Base-by-base conservation (phyloP, 73 alveolate species). In the Paramecium primaurelia region DNA sequence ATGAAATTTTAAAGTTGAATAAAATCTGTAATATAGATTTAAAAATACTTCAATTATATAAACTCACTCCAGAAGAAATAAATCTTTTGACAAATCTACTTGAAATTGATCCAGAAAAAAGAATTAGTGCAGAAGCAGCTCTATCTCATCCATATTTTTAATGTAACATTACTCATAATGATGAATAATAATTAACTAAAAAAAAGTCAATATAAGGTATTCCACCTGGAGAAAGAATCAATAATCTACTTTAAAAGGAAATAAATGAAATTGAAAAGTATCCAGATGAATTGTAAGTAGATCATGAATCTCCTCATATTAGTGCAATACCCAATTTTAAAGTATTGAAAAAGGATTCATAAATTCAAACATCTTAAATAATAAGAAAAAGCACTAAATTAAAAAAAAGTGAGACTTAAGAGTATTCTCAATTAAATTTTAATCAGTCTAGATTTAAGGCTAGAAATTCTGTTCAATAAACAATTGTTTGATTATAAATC, bases 101-200 rank as follows among this genome's bases (percentile, higher is more conserved):
- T 5, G 95, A 93, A 64, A 86, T 95, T 58, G 95, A 92, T 75
- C 97, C 97, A 25, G 34, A 28, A 8, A 95, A 92, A 37, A 95
- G 97, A 84, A 73, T 88, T 0, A 64, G 94, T 16, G 96, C 94
- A 16, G 93, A 94, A 42, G 86, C 94, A 51, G 95, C 97, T 16
- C 59, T 95, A 77, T 36, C 73, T 47, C 97, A 95, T 94, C 97
- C 97, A 75, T 95, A 95, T 93, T 95, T 95, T 86, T 97, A 95
- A 77, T 6, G 37, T 30, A 36, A 75, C 8, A 36, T 11, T 30
- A 38, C 18, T 77, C n/a, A 64, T 5, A 25, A 14, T 11, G 30
- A 64, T 28, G 18, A 64, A 64, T 64, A 64, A 28, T 64, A 64
- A 28, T 64, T 64, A 18, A 26, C 25, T 28, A 64, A 64, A 28